These are phyloP conservation scores for Macrocybe gigantea DNA, from an alignment of 768 basidiomycete species.

Conservation along the genomic window DNA sequence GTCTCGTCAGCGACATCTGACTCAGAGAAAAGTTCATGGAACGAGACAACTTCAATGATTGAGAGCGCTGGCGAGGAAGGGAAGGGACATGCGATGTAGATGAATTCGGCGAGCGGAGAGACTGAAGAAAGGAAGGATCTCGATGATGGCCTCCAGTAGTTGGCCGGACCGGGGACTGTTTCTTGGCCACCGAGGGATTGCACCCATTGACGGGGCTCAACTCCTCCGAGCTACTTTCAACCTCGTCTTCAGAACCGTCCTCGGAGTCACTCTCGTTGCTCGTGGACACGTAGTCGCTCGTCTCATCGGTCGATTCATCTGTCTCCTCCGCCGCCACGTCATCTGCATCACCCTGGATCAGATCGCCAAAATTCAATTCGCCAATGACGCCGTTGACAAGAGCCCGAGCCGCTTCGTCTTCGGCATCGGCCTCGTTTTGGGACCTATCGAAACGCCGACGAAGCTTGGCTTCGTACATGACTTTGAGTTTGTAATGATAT, in stretches of 20 bases:
- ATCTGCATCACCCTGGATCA: conserved; percentile 71
- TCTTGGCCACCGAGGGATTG: too few relatives aligned
- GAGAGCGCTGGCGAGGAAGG: conserved; percentile 24
- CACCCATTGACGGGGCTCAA: conserved; percentile 3
- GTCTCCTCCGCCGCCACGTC: conserved; percentile 76
- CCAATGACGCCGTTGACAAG: conserved; percentile 78
- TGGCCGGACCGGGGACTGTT: too few relatives aligned
- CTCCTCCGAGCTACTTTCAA: conserved; percentile 26
- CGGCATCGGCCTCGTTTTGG: conserved; percentile 48
- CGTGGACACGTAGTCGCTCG: conserved; percentile 20
- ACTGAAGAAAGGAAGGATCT: too few relatives aligned
- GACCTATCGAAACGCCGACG: conserved; percentile 75
- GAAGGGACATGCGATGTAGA: conserved; percentile 10
- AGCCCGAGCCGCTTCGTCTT: conserved; percentile 79
- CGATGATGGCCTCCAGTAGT: too few relatives aligned
- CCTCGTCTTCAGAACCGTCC: conserved; percentile 8
- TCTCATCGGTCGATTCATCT: conserved; percentile 19
- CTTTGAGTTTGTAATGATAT: conserved; percentile 93
- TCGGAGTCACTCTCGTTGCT: conserved; percentile 14
- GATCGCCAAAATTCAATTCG: conserved; percentile 77
- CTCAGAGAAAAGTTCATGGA: conserved; percentile 33
- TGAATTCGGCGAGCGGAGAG: background rate
- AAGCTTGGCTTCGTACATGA: conserved; percentile 88
- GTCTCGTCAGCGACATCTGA: conserved; percentile 13
- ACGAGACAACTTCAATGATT: conserved; percentile 41